A percentile compares a stretch with the other conserved stretches of the same genome.
phyloP scores from a whole-genome alignment of 176 grass and related monocot species.

The Saccharum spontaneum region DNA sequence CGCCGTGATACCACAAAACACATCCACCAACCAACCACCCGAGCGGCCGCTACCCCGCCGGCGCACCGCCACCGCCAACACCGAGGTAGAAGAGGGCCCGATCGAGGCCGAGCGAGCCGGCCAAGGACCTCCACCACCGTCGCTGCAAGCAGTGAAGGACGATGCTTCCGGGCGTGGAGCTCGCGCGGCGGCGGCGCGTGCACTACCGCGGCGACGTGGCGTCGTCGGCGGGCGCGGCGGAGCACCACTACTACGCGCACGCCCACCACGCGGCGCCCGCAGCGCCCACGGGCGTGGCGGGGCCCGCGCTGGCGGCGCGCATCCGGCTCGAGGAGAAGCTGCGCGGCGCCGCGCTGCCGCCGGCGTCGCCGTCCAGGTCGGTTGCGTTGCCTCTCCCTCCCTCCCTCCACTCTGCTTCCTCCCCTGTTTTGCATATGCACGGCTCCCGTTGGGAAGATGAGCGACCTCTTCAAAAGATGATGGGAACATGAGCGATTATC shows the following conservation, averaged over 20 bases:
- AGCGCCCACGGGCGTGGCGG: slow-evolving; percentile 8
- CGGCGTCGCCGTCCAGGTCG: slow-evolving; percentile 37
- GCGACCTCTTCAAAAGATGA: too few species aligned
- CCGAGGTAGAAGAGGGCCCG: too few species aligned
- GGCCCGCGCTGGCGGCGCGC: slow-evolving; percentile 60
- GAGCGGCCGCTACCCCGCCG: too few species aligned
- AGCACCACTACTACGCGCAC: neutral
- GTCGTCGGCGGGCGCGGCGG: neutral
- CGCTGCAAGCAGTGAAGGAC: too few species aligned
- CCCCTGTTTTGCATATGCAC: neutral
- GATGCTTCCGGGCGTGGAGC: slow-evolving; percentile 84
- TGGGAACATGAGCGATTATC: too few species aligned
- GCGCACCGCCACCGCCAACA: too few species aligned
- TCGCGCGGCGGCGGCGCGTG: slow-evolving; percentile 73
- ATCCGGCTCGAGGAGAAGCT: slow-evolving; percentile 88
- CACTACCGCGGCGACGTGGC: slow-evolving; percentile 55
- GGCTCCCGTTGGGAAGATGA: neutral
- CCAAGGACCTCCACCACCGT: too few species aligned
- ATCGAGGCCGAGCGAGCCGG: too few species aligned
- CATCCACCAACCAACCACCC: too few species aligned
- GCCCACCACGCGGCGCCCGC: neutral
- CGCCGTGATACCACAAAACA: too few species aligned
- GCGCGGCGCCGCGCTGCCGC: slow-evolving; percentile 27
- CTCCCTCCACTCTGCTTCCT: neutral
- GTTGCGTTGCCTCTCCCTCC: neutral